These are phyloP conservation scores for Leccinum longicurvipes DNA, from an alignment of 768 basidiomycete species.

Conservation along the genomic window DNA sequence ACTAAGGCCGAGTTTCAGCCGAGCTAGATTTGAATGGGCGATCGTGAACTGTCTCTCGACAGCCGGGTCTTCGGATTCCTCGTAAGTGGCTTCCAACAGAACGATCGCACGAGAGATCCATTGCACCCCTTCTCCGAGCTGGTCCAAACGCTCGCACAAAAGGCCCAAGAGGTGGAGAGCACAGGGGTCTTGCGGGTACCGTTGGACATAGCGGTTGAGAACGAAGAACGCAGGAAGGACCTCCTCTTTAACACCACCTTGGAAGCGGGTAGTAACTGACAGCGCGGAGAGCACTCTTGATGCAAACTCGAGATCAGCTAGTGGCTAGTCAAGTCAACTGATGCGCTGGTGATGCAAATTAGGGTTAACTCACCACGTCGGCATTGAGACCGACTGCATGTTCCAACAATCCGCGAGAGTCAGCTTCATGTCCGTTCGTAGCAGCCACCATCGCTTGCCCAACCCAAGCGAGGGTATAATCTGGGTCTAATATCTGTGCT, in stretches of 20 bases:
- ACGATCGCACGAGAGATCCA: conserved; percentile 60
- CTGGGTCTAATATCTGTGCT: conserved; percentile 90
- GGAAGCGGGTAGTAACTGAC: conserved; percentile 19
- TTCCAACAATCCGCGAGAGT: conserved; percentile 67
- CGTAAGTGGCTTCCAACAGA: conserved; percentile 84
- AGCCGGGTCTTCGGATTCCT: conserved; percentile 74
- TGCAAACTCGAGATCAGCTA: conserved; percentile 78
- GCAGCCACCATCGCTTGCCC: conserved; percentile 79
- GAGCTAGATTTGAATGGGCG: conserved; percentile 78
- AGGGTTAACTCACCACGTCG: conserved; percentile 46
- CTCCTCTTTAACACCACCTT: conserved; percentile 35
- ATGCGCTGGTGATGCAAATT: not conserved
- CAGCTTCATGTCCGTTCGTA: conserved; percentile 50
- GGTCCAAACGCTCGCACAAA: conserved; percentile 80
- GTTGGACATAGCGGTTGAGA: conserved; percentile 69
- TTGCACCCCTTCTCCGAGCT: conserved; percentile 55
- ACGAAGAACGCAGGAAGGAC: conserved; percentile 80
- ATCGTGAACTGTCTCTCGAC: conserved; percentile 79
- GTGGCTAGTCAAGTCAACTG: conserved; percentile 49
- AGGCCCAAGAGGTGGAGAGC: conserved; percentile 83
- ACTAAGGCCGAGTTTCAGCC: conserved; percentile 60
- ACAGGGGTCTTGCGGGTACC: conserved; percentile 63
- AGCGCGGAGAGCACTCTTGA: conserved; percentile 49
- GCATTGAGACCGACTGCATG: conserved; percentile 64
- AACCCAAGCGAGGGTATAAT: conserved; percentile 85